Base-by-base conservation (phyloP, 495 filamentous ascomycete genomes). In the Umbilicaria muhlenbergii region DNA sequence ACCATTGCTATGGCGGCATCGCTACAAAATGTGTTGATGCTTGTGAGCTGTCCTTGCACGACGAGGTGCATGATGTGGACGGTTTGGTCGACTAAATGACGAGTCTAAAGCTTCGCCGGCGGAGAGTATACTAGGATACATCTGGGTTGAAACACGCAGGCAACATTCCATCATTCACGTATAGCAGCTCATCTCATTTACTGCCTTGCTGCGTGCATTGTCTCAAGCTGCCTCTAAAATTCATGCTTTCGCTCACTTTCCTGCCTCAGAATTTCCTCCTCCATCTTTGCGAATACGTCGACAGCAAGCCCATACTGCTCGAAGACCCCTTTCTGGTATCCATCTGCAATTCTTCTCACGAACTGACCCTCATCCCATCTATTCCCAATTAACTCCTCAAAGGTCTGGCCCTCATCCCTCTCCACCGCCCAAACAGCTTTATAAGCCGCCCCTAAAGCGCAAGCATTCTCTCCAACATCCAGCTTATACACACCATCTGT, bases 391-490 rank as follows among this genome's bases (percentile, higher is more conserved):
- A 92, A 66, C 33, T 87, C 77, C 56, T 95, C 91, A 67, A 95
- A 98, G 10, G 71, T 80, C 70, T 93, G 77, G 18, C 72, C 73
- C 1, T 54, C 42, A 16, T 58, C 53, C 28, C 84, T 64, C 64
- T 94, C 86, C 31, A 84, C 65, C 1, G 79, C 84, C 91, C 91
- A 98, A 0, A 88, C 80, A 39, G 91, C 89, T 64, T 94, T 94
- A 58, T 98, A 94, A n/a, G 89, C 91, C 14, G 86, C 86, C 11
- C 88, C 91, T 8, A 98, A 61, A 15, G 88, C 91, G 60, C 91
- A 98, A 24, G 91, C 88, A 62, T 94, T 94, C 5, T 87, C 85
- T n/a, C 89, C 87, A 17, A 95, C 81, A 59, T 96, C 88, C 3
- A 98, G 73, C 61, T 77, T 78, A 55, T 83, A 98, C 14, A 96